phyloP scores from a whole-genome alignment of 306 rosid genomes.

The Biancaea sappan region DNA sequence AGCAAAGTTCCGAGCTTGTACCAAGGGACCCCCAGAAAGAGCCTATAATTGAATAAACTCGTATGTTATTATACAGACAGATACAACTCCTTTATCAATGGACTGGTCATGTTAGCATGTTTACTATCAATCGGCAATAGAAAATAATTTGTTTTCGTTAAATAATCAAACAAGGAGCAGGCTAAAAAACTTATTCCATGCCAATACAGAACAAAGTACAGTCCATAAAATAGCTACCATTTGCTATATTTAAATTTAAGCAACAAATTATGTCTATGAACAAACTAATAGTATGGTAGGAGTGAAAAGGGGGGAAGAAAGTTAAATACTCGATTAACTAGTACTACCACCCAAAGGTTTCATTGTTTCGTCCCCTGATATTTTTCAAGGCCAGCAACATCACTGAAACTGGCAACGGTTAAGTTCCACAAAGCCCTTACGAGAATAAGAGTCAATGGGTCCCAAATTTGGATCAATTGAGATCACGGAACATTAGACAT shows the following conservation, averaged over 20 bases:
- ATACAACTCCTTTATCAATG: background rate
- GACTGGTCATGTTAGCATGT: background rate
- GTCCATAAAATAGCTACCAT: background rate
- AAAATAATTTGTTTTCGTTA: background rate
- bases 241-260: background rate
- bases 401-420: background rate
- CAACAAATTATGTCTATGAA: background rate
- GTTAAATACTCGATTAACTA: too few relatives aligned
- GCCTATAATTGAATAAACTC: conserved; percentile 53
- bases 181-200: background rate
- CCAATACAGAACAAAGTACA: background rate
- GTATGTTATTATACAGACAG: background rate
- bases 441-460: background rate
- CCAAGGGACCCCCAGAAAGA: conserved; percentile 86
- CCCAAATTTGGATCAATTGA: background rate
- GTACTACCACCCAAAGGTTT: background rate
- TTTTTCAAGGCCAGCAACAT: background rate
- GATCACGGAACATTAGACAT: background rate
- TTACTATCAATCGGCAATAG: background rate
- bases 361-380: background rate
- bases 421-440: background rate
- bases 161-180: background rate
- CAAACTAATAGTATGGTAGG: background rate
- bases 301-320: background rate
- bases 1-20: conserved; percentile 97